Base-by-base conservation (phyloP, 1,139 yeast genomes). In the Hemisphaericaspora lyxosophila region DNA sequence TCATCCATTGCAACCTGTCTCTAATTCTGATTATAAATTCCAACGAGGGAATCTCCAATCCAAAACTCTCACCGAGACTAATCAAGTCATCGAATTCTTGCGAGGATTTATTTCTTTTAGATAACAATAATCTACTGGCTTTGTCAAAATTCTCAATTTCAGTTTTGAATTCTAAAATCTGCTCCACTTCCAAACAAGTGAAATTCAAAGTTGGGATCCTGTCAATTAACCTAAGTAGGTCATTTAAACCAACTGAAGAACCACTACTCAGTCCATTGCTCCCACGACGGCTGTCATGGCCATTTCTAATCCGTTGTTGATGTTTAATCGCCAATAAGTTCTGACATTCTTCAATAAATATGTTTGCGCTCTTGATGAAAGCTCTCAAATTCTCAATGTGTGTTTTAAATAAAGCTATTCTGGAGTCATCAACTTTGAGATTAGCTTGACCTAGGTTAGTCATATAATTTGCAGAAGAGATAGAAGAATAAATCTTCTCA, bases 321-420 rank as follows among this genome's bases (percentile, higher is more conserved):
- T 76, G 80, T 41, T 75, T 69, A 53, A 62, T 60, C 1, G 80
- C 55, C 35, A 82, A 53, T 14, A 82, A 55, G 4, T 61, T 60
- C 44, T 78, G 82, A 25, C 85, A 84, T 31, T 73, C 73, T 15
- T 76, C 82, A 17, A 74, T 67, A 72, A 85, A 80, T 4, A 54
- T 57, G 35, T 70, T 70, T 0, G 82, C 75, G 22, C 60, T 56
- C 1, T 61, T 60, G 23, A 82, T 62, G 47, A 78, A 75, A 3
- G 47, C 42, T 35, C 67, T 60, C 41, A 81, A 59, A 26, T 71
- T 70, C 13, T 61, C 63, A 13, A 67, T 47, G 33, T 49, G 43
- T 4, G 40, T 35, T 28, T 52, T 49, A 38, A 62, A 62, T 5
- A 46, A 42, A 14, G 44, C 42, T 16, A 57, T 46, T 28, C 45